A percentile compares a stretch with the other conserved stretches of the same genome.
Evolutionary conservation across 23 red algal genomes (phyloP).

Genomic region (Gracilaria caudata): DNA sequence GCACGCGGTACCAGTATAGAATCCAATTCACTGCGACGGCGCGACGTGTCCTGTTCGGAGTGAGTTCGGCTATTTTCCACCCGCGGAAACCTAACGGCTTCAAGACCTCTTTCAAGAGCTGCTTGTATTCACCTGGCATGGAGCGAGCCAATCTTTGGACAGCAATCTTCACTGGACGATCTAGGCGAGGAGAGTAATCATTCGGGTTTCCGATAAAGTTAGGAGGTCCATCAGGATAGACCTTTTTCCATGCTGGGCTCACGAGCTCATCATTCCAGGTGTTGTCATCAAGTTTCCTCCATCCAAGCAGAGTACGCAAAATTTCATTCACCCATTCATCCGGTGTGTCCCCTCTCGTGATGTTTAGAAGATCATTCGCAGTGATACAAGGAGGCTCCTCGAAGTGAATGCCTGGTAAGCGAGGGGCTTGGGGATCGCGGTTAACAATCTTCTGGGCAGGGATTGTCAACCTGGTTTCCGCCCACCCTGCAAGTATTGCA

Average conservation of each 20-base stretch:
- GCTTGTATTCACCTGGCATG: conserved; percentile 61
- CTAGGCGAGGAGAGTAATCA: conserved; percentile 29
- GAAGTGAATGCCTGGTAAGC: conserved; percentile 44
- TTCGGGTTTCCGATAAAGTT: conserved; percentile 78
- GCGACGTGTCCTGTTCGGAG: conserved; percentile 79
- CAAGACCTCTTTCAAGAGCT: conserved; percentile 44
- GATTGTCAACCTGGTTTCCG: conserved; percentile 2
- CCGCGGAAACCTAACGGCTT: conserved; percentile 49
- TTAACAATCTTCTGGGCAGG: background rate
- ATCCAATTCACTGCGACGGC: conserved; percentile 78
- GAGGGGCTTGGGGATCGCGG: background rate
- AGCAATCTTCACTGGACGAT: conserved; percentile 72
- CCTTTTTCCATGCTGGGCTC: conserved; percentile 35
- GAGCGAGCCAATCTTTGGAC: conserved; percentile 58
- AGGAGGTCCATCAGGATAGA: conserved; percentile 59
- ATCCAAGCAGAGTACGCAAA: conserved; percentile 74
- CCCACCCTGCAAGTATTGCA: conserved; percentile 3
- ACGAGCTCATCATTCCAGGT: conserved; percentile 21
- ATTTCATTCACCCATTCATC: conserved; percentile 87
- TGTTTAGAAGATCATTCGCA: conserved; percentile 36
- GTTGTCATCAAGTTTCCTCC: conserved; percentile 26
- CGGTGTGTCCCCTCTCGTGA: conserved; percentile 50
- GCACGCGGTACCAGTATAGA: conserved; percentile 62
- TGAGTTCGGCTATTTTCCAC: conserved; percentile 67
- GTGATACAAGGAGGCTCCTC: conserved; percentile 42